Evolutionary conservation across 331 rosid species (phyloP).

Genomic region (Cucumis variabilis): DNA sequence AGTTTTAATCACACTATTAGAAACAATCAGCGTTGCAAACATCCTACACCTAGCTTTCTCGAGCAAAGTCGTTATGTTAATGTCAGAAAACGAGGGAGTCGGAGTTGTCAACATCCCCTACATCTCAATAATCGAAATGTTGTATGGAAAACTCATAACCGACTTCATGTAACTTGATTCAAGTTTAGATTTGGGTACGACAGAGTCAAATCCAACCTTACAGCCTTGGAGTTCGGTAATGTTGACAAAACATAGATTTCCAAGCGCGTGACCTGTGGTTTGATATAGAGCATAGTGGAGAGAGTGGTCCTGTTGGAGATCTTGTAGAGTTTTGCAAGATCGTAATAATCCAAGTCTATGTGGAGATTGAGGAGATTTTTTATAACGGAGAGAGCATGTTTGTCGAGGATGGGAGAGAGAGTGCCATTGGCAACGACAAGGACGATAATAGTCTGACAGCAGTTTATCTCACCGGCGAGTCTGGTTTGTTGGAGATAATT

Average conservation of each 20-base stretch:
- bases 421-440: conserved; percentile 70
- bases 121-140: conserved; percentile 80
- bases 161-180: too few species aligned
- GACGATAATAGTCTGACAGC: conserved; percentile 84
- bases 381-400: conserved; percentile 80
- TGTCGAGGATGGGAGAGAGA: conserved; percentile 56
- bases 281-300: conserved; percentile 86
- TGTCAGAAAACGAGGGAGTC: conserved; percentile 67
- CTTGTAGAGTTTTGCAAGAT: conserved; percentile 75
- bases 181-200: conserved; percentile 83
- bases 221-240: conserved; percentile 91
- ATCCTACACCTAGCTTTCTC: conserved; percentile 87
- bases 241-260: conserved; percentile 82
- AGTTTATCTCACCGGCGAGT: conserved; percentile 86
- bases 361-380: conserved; percentile 78
- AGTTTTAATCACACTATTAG: conserved; percentile 77
- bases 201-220: conserved; percentile 90
- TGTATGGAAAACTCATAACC: conserved; percentile 79
- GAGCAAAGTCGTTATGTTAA: conserved; percentile 69
- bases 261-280: conserved; percentile 81
- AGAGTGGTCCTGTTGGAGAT: conserved; percentile 78
- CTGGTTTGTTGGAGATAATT: conserved; percentile 60
- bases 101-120: conserved; percentile 84
- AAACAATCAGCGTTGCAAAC: conserved; percentile 56
- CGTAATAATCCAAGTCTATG: conserved; percentile 85